Evolutionary conservation across 805 yeast species (phyloP).

Genomic region (Metschnikowia kofuensis): DNA sequence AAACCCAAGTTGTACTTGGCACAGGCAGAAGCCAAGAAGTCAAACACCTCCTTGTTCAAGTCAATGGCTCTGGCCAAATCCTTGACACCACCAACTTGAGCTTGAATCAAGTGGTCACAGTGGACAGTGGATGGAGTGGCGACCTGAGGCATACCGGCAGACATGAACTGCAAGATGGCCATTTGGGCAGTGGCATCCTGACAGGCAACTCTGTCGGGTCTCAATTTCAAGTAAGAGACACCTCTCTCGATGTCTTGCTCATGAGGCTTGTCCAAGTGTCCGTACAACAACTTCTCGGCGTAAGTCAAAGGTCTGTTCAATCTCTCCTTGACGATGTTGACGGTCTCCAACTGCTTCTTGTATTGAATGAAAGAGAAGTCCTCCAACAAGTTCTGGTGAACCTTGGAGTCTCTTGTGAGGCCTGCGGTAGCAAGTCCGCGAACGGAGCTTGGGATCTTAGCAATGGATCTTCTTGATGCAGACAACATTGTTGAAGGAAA

Average conservation of each 20-base stretch:
- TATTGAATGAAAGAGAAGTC: conserved; percentile 84
- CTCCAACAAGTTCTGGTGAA: conserved; percentile 72
- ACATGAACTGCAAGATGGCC: conserved; percentile 96
- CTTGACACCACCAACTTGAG: conserved; percentile 83
- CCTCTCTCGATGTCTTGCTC: conserved; percentile 85
- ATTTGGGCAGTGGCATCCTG: conserved; percentile 99
- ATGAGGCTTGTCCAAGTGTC: conserved; percentile 92
- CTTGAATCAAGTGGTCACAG: conserved; percentile 97
- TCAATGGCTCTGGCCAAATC: conserved; percentile 86
- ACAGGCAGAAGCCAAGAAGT: conserved; percentile 84
- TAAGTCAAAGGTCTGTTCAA: conserved; percentile 86
- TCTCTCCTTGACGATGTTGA: conserved; percentile 78
- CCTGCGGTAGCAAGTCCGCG: conserved; percentile 23
- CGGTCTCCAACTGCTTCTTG: conserved; percentile 85
- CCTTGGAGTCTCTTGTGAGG: conserved; percentile 22
- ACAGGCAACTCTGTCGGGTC: conserved; percentile 98
- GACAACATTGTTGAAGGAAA: conserved; percentile 34
- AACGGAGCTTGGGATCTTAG: conserved; percentile 19
- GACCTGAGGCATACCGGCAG: conserved; percentile 86
- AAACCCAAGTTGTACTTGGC: conserved; percentile 95
- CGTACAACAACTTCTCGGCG: conserved; percentile 93
- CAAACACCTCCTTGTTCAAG: conserved; percentile 90
- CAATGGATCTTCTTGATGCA: conserved; percentile 36
- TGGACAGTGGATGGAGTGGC: conserved; percentile 96
- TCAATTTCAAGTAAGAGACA: conserved; percentile 83